Conservation (phyloP, 2,329 filamentous ascomycete genomes). For the Hyphodiscus sp. region DNA sequence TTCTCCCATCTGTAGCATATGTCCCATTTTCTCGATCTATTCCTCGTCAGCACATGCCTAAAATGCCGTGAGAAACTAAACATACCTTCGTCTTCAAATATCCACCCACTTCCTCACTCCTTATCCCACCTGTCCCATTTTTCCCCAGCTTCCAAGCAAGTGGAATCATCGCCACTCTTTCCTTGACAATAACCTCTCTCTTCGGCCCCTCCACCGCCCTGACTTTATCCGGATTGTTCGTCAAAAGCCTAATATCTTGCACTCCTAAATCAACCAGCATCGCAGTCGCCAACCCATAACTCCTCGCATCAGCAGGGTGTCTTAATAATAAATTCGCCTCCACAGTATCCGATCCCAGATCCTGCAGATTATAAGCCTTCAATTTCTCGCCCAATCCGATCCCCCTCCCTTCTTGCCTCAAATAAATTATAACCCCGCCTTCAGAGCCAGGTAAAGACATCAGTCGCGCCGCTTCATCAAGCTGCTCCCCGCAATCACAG, state of each 20-base stretch:
- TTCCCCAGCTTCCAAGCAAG: conserved; percentile 78
- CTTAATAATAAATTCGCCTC: conserved; percentile 87
- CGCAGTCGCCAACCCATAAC: conserved; percentile 92
- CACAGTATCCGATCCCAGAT: conserved; percentile 94
- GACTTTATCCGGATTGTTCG: conserved; percentile 97
- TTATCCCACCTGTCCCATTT: conserved; percentile 56
- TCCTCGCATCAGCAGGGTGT: conserved; percentile 90
- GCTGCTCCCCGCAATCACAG: conserved; percentile 95
- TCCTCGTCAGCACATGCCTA: conserved; percentile 1
- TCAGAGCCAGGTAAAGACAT: conserved; percentile 65
- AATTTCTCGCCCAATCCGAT: conserved; percentile 94
- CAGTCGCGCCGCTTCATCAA: conserved; percentile 89
- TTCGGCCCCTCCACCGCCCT: conserved; percentile 88
- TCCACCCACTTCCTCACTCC: conserved; percentile 82
- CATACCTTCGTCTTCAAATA: conserved; percentile 91
- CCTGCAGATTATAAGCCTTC: conserved; percentile 96
- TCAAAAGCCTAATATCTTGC: conserved; percentile 71
- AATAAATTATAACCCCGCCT: conserved; percentile 90
- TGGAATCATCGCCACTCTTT: conserved; percentile 92
- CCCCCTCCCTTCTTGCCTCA: conserved; percentile 91
- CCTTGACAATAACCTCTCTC: conserved; percentile 78
- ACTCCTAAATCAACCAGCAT: conserved; percentile 86
- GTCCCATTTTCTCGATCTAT: conserved; percentile 83
- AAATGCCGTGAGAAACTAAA: conserved; percentile 6
- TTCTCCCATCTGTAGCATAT: conserved; percentile 57